Conservation (phyloP, 2,329 filamentous ascomycete species). For the Gnomoniopsis smithogilvyi region DNA sequence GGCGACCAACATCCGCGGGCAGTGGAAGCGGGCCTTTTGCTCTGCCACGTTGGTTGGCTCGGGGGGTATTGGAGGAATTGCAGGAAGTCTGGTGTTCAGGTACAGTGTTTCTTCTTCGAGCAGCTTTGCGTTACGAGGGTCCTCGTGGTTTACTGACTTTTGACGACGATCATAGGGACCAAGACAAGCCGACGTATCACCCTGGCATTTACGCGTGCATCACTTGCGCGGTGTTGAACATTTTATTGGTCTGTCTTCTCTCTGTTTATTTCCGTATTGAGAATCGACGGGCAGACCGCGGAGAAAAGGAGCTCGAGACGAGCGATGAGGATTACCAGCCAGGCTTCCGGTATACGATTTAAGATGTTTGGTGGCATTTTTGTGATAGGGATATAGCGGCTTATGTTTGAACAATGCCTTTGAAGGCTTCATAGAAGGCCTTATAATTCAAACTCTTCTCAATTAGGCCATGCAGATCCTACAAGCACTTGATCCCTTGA, state of each 20-base stretch:
- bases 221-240: conserved; percentile 42
- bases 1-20: conserved; percentile 82
- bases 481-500: no score
- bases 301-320: conserved; percentile 49
- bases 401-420: no score
- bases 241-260: conserved; percentile 41
- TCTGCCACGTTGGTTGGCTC: conserved; percentile 73
- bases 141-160: background rate
- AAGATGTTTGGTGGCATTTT: no score
- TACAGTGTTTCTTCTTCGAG: conserved; percentile 18
- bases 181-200: conserved; percentile 52
- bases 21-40: conserved; percentile 83
- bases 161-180: conserved; percentile 18
- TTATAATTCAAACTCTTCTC: no score
- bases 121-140: background rate
- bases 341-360: no score
- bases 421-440: no score
- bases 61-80: conserved; percentile 76
- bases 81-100: conserved; percentile 70
- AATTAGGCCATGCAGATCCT: no score
- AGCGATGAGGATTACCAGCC: conserved; percentile 38
- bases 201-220: conserved; percentile 56
- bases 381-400: no score
- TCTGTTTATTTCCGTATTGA: conserved; percentile 38
- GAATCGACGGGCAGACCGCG: conserved; percentile 50